phyloP scores from a whole-genome alignment of 352 stramenopile species.

The Pythium phragmitis region DNA sequence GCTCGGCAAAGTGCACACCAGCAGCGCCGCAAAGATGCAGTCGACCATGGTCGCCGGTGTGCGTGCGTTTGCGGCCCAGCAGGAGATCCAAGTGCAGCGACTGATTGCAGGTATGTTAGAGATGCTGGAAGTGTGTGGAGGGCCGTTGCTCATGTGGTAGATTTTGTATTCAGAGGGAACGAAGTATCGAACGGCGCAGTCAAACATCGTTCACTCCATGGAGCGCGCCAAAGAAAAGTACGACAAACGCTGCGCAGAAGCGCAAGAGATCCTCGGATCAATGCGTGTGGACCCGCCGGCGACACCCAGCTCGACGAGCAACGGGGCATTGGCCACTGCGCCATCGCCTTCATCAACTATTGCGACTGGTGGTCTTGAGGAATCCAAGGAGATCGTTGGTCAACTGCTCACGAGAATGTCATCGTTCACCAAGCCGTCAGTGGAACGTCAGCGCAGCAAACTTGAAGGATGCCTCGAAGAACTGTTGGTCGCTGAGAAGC shows the following conservation, averaged over 20 bases:
- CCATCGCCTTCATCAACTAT: background rate
- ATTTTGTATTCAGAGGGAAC: constrained; percentile 48
- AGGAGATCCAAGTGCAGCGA: constrained; percentile 75
- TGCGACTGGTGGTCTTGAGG: constrained; percentile 35
- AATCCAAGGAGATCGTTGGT: constrained; percentile 64
- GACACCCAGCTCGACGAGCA: constrained; percentile 1
- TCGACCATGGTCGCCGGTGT: constrained; percentile 48
- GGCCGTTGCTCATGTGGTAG: constrained; percentile 18
- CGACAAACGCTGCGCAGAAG: constrained; percentile 68
- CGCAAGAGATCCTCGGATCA: constrained; percentile 45
- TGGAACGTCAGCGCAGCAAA: constrained; percentile 65
- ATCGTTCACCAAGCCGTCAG: constrained; percentile 57
- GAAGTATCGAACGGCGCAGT: constrained; percentile 61
- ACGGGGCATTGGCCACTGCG: background rate
- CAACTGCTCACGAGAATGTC: constrained; percentile 82
- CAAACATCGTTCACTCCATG: constrained; percentile 59
- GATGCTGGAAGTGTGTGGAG: constrained; percentile 33
- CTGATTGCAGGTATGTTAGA: constrained; percentile 53
- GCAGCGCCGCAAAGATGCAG: constrained; percentile 64
- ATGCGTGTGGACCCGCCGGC: constrained; percentile 12
- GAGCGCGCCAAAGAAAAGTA: constrained; percentile 80
- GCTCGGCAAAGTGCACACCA: constrained; percentile 51
- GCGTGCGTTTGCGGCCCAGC: constrained; percentile 71
- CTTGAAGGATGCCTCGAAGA: constrained; percentile 65
- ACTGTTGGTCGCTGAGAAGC: constrained; percentile 61